These are phyloP conservation scores for Ophiostoma montium DNA, from an alignment of 2,329 filamentous ascomycete species.

Conservation along the genomic window DNA sequence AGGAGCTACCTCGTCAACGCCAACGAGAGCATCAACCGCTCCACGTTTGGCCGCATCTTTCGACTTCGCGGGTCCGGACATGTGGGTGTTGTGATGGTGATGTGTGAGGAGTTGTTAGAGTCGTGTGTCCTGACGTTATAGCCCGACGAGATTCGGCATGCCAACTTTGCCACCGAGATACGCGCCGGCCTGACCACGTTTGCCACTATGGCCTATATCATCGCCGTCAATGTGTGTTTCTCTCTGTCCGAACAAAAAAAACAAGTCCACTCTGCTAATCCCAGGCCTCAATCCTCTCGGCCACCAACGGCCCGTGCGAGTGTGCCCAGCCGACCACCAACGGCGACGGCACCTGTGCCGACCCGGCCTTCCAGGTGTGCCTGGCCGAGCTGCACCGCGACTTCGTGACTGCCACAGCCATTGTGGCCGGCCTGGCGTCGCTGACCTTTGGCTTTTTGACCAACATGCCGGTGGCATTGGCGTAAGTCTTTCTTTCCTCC, in stretches of 20 bases:
- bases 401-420: conserved; percentile 71
- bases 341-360: conserved; percentile 17
- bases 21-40: conserved; percentile 25
- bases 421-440: conserved; percentile 58
- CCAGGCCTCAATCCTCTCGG: conserved; percentile 55
- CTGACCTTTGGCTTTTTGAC: conserved; percentile 69
- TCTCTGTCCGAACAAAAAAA: background rate
- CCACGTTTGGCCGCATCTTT: conserved; percentile 46
- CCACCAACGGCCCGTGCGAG: conserved; percentile 64
- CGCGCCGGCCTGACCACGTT: conserved; percentile 70
- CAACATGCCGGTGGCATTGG: conserved; percentile 64
- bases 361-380: conserved; percentile 11
- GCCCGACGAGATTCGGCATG: conserved; percentile 49
- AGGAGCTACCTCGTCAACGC: conserved; percentile 36
- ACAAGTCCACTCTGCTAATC: too few species aligned
- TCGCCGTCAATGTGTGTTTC: conserved; percentile 48
- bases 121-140: conserved; percentile 2
- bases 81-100: conserved; percentile 29
- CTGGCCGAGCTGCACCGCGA: conserved; percentile 51
- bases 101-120: background rate
- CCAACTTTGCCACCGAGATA: conserved; percentile 63
- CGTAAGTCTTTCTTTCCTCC: conserved; percentile 33
- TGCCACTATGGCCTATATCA: conserved; percentile 75
- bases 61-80: conserved; percentile 54
- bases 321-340: conserved; percentile 26